phyloP scores from a whole-genome alignment of 2,329 filamentous ascomycete species.

The Xylariaceae sp. region DNA sequence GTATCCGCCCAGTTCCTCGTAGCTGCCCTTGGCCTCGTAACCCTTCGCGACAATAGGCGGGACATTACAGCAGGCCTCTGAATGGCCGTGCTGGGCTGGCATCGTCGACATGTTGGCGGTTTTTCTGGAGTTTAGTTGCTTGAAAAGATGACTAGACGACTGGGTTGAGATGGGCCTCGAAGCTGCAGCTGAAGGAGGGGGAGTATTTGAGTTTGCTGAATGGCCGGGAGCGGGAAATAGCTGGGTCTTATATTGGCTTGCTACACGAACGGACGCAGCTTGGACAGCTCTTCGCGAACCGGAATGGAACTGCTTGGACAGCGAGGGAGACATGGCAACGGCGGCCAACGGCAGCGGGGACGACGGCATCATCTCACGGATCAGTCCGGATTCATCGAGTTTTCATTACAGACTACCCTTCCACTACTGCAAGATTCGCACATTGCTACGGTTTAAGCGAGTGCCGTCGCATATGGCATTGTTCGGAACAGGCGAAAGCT shows the following conservation, averaged over 20 bases:
- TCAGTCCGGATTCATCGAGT: no score
- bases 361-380: no score
- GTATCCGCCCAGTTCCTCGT: constrained; percentile 50
- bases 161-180: constrained; percentile 11
- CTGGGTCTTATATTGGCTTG: constrained; percentile 7
- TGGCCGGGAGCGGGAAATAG: constrained; percentile 7
- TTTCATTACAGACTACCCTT: no score
- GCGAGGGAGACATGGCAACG: background rate
- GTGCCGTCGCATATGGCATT: no score
- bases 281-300: constrained; percentile 13
- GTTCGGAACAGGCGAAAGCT: no score
- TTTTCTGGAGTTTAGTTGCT: constrained; percentile 8
- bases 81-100: constrained; percentile 49
- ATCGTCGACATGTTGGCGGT: constrained; percentile 42
- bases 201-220: constrained; percentile 6
- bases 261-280: constrained; percentile 13
- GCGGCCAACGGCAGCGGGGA: no score
- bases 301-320: constrained; percentile 12
- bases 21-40: constrained; percentile 52
- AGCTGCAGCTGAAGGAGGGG: constrained; percentile 5
- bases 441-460: no score
- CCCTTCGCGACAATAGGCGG: constrained; percentile 53
- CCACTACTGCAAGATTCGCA: no score
- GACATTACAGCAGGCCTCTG: constrained; percentile 52
- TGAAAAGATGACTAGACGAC: constrained; percentile 3